Evolutionary conservation across 2,329 filamentous ascomycete genomes (phyloP), one percentile per base, ranked within the genome.

Genomic region (Hirsutella rhossiliensis): DNA sequence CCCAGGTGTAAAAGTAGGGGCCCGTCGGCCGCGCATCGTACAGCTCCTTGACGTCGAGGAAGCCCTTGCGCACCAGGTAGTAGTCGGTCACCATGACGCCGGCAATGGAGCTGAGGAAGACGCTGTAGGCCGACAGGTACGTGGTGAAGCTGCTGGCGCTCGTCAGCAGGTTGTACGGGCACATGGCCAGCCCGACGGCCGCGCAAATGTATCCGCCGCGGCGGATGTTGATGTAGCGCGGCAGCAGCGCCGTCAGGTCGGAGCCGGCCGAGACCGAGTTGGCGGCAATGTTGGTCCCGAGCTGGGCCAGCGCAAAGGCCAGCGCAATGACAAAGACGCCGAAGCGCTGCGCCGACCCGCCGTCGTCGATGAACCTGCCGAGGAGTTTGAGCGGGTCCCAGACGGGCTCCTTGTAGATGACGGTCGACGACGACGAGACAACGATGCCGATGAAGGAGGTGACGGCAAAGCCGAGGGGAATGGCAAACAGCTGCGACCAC

Each of bases 1-100:
- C 89, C 41, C 64, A 75, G 0, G 67, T 77, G 64, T 73, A 92
- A 62, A 75, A 90, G 63, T 96, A 96, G 0, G 78, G 82, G 0
- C 78, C 77, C 0, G 64, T 67, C 44, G 69, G 72, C 43, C 78
- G 77, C 11, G 76, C 82, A 42, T 82, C 82, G 68, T 94, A 96
- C 0, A 96, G 74, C 44, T 87, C 80, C 54, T 78, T 80, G 51
- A 90, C 70, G 51, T 88, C 78, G 3, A 92, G 70, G 59, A 88
- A 94, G 5, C 89, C 89, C 46, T 75, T 80, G 46, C 89, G 83
- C 5, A 95, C 85, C 45, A 84, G 49, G 63, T 94, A 96, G 68
- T 96, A 96, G 62, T 96, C 89, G 52, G 73, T 76, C 47, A 88
- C 71, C 67, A 95, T 92, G 50, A 94, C 87, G n/a, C 89, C 89